A percentile compares a stretch with the other conserved stretches of the same genome.
Evolutionary conservation across 2,329 filamentous ascomycete species (phyloP).

Genomic region (Verticillium alfalfae): DNA sequence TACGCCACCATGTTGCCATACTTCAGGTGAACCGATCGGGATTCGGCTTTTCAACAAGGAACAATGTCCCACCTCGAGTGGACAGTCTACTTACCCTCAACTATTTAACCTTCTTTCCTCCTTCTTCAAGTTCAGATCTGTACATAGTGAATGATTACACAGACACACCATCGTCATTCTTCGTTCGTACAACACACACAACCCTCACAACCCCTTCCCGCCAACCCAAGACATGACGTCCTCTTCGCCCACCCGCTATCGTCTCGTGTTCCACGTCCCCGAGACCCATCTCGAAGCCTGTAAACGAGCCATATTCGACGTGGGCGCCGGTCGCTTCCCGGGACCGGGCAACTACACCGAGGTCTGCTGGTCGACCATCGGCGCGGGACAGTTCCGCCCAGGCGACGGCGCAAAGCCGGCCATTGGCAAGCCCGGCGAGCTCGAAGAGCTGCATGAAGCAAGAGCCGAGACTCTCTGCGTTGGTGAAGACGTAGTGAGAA

Average conservation of each 20-base stretch:
- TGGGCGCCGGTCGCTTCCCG: slow-evolving; percentile 50
- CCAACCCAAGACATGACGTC: not conserved
- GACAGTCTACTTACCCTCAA: not conserved
- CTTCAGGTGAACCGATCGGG: not conserved
- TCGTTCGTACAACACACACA: too few species aligned
- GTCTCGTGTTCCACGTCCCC: slow-evolving; percentile 47
- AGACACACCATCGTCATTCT: too few species aligned
- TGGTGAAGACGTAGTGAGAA: slow-evolving; percentile 49
- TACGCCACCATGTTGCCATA: not conserved
- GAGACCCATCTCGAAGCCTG: slow-evolving; percentile 35
- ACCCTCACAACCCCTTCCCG: too few species aligned
- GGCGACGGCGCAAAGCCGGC: slow-evolving; percentile 55
- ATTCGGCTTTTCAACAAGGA: not conserved
- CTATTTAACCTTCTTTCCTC: not conserved
- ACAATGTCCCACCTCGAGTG: not conserved
- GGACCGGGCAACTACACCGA: slow-evolving; percentile 49
- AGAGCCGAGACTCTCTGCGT: slow-evolving; percentile 59
- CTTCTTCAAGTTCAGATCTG: not conserved
- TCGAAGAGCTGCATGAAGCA: slow-evolving; percentile 56
- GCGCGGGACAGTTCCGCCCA: slow-evolving; percentile 62
- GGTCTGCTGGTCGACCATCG: slow-evolving; percentile 43
- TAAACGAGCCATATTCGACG: slow-evolving; percentile 51
- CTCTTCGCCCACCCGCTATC: not conserved
- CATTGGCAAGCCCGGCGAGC: slow-evolving; percentile 49
- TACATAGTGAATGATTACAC: too few species aligned